Conservation (phyloP, 169 alveolate genomes). For the Babesia gibsoni region DNA sequence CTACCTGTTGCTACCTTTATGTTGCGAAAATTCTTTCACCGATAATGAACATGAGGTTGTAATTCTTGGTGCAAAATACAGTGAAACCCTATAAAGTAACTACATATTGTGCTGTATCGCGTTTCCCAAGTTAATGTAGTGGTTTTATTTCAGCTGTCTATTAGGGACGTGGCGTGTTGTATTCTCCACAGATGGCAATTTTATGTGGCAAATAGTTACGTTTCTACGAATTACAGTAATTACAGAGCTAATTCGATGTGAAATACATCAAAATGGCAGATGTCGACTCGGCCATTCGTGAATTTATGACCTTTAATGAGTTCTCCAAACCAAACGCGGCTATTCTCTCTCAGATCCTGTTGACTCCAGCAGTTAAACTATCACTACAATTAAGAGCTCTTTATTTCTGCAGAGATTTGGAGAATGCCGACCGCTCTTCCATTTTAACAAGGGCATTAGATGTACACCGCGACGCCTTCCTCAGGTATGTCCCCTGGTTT, state of each 20-base stretch:
- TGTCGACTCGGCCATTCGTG: constrained; percentile 15
- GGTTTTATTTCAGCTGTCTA: not conserved
- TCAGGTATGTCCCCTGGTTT: constrained; percentile 31
- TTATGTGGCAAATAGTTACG: not conserved
- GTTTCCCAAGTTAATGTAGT: not conserved
- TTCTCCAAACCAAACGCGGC: constrained; percentile 52
- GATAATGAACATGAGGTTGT: no score
- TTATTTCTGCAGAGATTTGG: constrained; percentile 60
- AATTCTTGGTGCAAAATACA: no score
- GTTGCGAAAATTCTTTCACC: no score
- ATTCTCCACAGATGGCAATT: not conserved
- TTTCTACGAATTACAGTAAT: not conserved
- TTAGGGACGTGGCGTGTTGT: not conserved
- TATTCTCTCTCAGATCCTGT: constrained; percentile 10
- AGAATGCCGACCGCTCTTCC: constrained; percentile 27
- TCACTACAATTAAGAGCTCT: constrained; percentile 55
- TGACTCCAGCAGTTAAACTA: constrained; percentile 25
- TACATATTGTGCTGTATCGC: not conserved
- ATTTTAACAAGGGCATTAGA: constrained; percentile 35
- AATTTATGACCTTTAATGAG: constrained; percentile 36
- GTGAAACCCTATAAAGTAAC: not conserved
- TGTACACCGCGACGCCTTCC: constrained; percentile 51
- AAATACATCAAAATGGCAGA: not conserved
- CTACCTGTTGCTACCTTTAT: no score
- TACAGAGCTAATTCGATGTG: not conserved